Base-by-base conservation (phyloP, 2,329 filamentous ascomycete genomes). In the Alternaria arbusti region DNA sequence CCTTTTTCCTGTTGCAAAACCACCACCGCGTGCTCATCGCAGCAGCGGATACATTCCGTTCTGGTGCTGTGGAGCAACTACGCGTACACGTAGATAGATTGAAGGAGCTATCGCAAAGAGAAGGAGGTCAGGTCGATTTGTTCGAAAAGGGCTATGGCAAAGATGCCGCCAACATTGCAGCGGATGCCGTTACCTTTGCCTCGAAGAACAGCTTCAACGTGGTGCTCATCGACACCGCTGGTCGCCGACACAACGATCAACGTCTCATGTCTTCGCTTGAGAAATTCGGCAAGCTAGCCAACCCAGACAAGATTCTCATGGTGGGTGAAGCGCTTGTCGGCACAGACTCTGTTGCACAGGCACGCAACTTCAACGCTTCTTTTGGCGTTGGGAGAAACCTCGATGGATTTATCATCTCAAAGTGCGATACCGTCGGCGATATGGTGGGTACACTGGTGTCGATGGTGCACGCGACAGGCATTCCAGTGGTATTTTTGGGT, bases 291-390 rank as follows among this genome's bases (percentile, higher is more conserved):
- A 97, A 97, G 79, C 91, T 98, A 73, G 96, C 96, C 1, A 89
- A 95, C 69, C 96, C 96, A 1, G 95, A 99, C 82, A 98, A 99
- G 86, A 97, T 99, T 68, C 89, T 99, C 78, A 98, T 99, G 94
- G 96, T 99, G 67, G 90, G 89, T 66, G 91, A 91, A 86, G 96
- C 96, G 9, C 87, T 99, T 25, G 96, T 99, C 1, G 96, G 96
- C 62, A 97, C 93, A 5, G 96, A 99, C 81, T 94, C 91, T 5
- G 96, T 99, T 22, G 93, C 94, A 51, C 96, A 99, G 82, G 96
- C 96, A 4, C 88, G 94, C 74, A 97, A 97, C 82, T 99, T 99
- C 84, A 97, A 97, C 77, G 89, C 90, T 40, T 92, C 93, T 3
- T 98, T 99, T 82, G 96, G 96, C 30, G 85, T 88, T 6, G 90